Evolutionary conservation across 805 yeast species (phyloP).

Genomic region (Cyberlindnera euphorbiiphila): DNA sequence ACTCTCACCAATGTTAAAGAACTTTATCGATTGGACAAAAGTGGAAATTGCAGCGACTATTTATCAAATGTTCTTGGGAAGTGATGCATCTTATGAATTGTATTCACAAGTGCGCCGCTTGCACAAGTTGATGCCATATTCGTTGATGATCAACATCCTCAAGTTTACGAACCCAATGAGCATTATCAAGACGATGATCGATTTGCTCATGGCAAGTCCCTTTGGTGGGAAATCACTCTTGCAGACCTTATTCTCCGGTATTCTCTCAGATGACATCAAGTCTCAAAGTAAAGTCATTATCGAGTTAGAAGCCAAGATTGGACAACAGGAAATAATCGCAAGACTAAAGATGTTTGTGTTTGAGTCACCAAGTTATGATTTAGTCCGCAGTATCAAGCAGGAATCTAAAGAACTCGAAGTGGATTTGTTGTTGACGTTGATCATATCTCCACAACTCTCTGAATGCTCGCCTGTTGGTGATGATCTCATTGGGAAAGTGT

Average conservation of each 20-base stretch:
- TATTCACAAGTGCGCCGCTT: slow-evolving; percentile 66
- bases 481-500: slow-evolving; percentile 17
- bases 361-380: slow-evolving; percentile 31
- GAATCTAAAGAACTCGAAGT: slow-evolving; percentile 21
- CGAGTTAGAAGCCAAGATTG: slow-evolving; percentile 40
- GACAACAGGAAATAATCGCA: slow-evolving; percentile 24
- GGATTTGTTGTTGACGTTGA: slow-evolving; percentile 21
- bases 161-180: slow-evolving; percentile 84
- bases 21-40: slow-evolving; percentile 78
- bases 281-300: slow-evolving; percentile 53
- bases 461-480: slow-evolving; percentile 16
- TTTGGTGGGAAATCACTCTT: slow-evolving; percentile 63
- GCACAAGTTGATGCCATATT: slow-evolving; percentile 78
- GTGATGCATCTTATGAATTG: slow-evolving; percentile 75
- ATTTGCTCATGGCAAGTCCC: slow-evolving; percentile 77
- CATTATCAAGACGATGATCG: slow-evolving; percentile 74
- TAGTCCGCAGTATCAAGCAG: slow-evolving; percentile 27
- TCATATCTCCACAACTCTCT: slow-evolving; percentile 24
- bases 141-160: slow-evolving; percentile 69
- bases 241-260: slow-evolving; percentile 69
- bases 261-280: slow-evolving; percentile 70
- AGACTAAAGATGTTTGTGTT: slow-evolving; percentile 32
- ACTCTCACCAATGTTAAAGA: slow-evolving; percentile 60
- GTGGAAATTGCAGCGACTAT: slow-evolving; percentile 81
- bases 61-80: slow-evolving; percentile 75